phyloP scores from a whole-genome alignment of 75 land plant species.

The Pinus taeda region DNA sequence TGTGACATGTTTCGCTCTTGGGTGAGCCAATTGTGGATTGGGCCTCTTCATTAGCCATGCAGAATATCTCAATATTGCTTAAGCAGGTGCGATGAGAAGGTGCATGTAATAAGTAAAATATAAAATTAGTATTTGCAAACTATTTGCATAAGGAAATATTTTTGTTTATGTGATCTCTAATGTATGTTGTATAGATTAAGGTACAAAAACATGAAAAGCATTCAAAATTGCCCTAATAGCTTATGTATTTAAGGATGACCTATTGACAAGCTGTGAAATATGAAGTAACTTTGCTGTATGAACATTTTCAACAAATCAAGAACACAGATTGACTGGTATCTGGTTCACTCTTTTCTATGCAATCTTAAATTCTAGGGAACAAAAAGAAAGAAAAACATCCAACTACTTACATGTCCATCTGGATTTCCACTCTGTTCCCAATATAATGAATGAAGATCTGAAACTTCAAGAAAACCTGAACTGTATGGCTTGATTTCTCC shows the following conservation, averaged over 20 bases:
- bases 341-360: not conserved
- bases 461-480: slow-evolving; percentile 33
- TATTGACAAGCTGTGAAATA: not conserved
- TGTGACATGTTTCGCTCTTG: too few species aligned
- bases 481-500: slow-evolving; percentile 27
- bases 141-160: not conserved
- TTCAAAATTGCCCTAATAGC: not conserved
- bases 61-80: too few species aligned
- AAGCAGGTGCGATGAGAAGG: too few species aligned
- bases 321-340: not conserved
- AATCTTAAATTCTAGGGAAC: not conserved
- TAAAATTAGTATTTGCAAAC: too few species aligned
- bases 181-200: not conserved
- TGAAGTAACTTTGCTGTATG: not conserved
- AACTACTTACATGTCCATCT: slow-evolving; percentile 33
- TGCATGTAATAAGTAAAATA: too few species aligned
- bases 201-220: not conserved
- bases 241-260: not conserved
- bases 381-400: not conserved
- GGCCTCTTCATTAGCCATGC: too few species aligned
- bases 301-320: not conserved
- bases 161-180: not conserved
- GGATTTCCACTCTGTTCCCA: slow-evolving; percentile 54
- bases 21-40: too few species aligned
- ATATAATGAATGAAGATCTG: slow-evolving; percentile 40